Evolutionary conservation across 768 basidiomycete genomes (phyloP).

Genomic region (Boletus pseudo-olivaceus): DNA sequence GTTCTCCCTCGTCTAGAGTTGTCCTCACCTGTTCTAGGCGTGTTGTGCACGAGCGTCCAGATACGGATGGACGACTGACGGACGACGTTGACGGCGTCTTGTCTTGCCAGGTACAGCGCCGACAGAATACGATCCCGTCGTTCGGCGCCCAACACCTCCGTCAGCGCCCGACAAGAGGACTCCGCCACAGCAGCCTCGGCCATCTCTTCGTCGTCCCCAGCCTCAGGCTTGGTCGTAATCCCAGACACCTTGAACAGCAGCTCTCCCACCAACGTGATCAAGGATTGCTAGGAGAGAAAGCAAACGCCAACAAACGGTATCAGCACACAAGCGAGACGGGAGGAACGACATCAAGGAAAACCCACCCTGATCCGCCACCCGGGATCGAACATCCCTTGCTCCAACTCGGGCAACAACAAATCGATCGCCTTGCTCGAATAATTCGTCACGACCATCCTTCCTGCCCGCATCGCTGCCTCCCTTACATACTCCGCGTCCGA

Average conservation of each 20-base stretch:
- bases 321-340: background rate
- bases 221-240: slow-evolving; percentile 81
- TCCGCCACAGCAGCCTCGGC: slow-evolving; percentile 69
- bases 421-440: slow-evolving; percentile 93
- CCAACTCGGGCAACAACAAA: slow-evolving; percentile 88
- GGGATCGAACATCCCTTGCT: slow-evolving; percentile 91
- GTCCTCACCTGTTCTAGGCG: slow-evolving; percentile 74
- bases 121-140: slow-evolving; percentile 89
- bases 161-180: slow-evolving; percentile 77
- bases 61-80: slow-evolving; percentile 91
- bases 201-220: slow-evolving; percentile 67
- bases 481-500: slow-evolving; percentile 92
- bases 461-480: slow-evolving; percentile 98
- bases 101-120: slow-evolving; percentile 87
- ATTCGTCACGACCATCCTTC: slow-evolving; percentile 94
- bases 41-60: slow-evolving; percentile 96
- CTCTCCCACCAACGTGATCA: slow-evolving; percentile 93
- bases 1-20: background rate
- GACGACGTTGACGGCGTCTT: slow-evolving; percentile 86
- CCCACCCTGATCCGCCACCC: slow-evolving; percentile 92
- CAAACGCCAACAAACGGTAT: background rate
- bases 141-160: slow-evolving; percentile 84
- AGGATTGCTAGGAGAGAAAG: slow-evolving; percentile 67
- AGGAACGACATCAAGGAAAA: background rate
- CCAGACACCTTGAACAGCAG: slow-evolving; percentile 95